phyloP scores from a whole-genome alignment of 106 monocot species.

The Apostasia ramifera region DNA sequence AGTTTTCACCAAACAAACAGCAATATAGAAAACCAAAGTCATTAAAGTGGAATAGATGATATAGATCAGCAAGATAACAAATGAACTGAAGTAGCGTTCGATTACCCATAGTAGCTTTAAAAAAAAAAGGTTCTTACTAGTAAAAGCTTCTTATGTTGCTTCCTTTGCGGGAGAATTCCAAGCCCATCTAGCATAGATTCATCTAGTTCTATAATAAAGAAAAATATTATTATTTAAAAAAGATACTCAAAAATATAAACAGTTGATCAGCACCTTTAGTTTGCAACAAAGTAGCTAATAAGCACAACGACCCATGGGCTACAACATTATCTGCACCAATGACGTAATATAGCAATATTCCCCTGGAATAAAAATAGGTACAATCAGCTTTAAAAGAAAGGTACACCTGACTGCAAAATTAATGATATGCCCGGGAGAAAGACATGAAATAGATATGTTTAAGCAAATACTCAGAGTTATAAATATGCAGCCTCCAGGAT shows the following conservation, averaged over 20 bases:
- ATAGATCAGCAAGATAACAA: too few species aligned
- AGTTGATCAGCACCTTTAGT: conserved; percentile 61
- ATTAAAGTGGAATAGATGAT: too few species aligned
- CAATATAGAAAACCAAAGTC: too few species aligned
- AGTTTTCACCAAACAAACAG: too few species aligned
- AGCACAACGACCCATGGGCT: conserved; percentile 72
- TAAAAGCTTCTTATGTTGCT: conserved; percentile 95
- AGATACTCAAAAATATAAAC: not conserved
- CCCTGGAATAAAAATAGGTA: conserved; percentile 37
- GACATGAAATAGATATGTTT: too few species aligned
- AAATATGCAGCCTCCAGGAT: too few species aligned
- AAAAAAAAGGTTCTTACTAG: conserved; percentile 40
- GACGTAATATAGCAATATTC: conserved; percentile 66
- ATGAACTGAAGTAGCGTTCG: too few species aligned
- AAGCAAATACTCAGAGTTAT: too few species aligned
- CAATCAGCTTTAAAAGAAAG: not conserved
- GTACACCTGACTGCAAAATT: too few species aligned
- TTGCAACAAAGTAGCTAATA: conserved; percentile 88
- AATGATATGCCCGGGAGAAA: too few species aligned
- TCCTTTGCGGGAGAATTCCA: conserved; percentile 98
- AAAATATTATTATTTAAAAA: not conserved
- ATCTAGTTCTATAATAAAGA: conserved; percentile 67
- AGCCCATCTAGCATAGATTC: conserved; percentile 97
- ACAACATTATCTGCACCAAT: conserved; percentile 55
- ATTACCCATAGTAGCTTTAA: not conserved